These are phyloP conservation scores for Aspergillus ruber DNA, from an alignment of 2,329 filamentous ascomycete genomes.

Conservation along the genomic window DNA sequence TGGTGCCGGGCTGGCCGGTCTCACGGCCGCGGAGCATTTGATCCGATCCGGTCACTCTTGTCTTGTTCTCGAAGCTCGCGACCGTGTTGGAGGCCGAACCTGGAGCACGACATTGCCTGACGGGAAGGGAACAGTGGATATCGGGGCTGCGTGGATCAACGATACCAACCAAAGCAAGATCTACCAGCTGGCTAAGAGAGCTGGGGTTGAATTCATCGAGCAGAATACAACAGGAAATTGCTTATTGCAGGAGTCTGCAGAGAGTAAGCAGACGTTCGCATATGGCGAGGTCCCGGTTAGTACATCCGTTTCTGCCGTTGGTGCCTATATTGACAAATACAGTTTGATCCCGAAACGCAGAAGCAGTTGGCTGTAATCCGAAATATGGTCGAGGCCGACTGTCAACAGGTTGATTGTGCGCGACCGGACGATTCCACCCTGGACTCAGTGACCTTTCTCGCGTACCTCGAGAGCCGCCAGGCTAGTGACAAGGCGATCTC, in stretches of 20 bases:
- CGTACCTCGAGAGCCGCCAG: slow-evolving; percentile 28
- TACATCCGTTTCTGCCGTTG: neutral
- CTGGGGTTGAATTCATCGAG: slow-evolving; percentile 38
- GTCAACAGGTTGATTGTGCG: slow-evolving; percentile 26
- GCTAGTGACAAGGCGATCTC: slow-evolving; percentile 24
- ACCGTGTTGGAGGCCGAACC: slow-evolving; percentile 40
- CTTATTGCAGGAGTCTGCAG: slow-evolving; percentile 38
- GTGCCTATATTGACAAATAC: neutral
- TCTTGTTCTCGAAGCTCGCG: slow-evolving; percentile 36
- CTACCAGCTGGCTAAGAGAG: slow-evolving; percentile 26
- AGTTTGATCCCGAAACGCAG: slow-evolving; percentile 17
- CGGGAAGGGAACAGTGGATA: slow-evolving; percentile 34
- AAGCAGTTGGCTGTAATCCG: slow-evolving; percentile 27
- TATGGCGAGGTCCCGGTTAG: slow-evolving; percentile 11
- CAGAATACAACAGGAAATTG: slow-evolving; percentile 45
- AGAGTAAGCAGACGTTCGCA: slow-evolving; percentile 12
- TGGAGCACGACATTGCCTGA: slow-evolving; percentile 20
- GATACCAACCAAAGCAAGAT: slow-evolving; percentile 47
- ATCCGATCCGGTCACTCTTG: slow-evolving; percentile 26
- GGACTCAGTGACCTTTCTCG: slow-evolving; percentile 35
- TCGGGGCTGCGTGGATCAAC: slow-evolving; percentile 58
- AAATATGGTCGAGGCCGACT: slow-evolving; percentile 33
- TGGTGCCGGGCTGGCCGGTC: slow-evolving; percentile 35
- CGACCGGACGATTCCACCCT: slow-evolving; percentile 18
- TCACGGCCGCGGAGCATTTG: slow-evolving; percentile 28